Conservation (phyloP, 2,329 filamentous ascomycete species). For the Pseudocercospora cruenta region DNA sequence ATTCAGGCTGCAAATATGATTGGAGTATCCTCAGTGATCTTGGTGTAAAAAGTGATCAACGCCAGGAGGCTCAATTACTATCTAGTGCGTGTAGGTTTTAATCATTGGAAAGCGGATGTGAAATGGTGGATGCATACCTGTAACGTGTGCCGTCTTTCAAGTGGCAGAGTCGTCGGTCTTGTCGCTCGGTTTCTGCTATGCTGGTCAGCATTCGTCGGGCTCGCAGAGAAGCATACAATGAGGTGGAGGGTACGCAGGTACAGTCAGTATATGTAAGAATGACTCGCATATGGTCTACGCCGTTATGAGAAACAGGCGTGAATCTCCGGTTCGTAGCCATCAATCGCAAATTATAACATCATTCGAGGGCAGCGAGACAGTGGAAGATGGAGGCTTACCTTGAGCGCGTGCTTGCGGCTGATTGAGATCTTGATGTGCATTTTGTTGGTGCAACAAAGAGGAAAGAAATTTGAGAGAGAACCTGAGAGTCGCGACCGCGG, state of each 20-base stretch:
- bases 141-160: not conserved
- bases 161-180: not conserved
- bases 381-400: constrained; percentile 11
- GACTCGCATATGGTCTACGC: constrained; percentile 77
- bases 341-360: constrained; percentile 99
- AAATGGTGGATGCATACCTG: constrained; percentile 20
- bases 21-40: constrained; percentile 42
- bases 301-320: constrained; percentile 90
- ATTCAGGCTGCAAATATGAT: not conserved
- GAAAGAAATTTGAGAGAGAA: constrained; percentile 4
- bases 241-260: not conserved
- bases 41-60: constrained; percentile 44
- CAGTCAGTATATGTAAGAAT: constrained; percentile 98
- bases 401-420: not conserved
- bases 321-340: constrained; percentile 77
- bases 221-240: not conserved
- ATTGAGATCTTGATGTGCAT: constrained; percentile 5
- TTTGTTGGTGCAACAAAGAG: constrained; percentile 11
- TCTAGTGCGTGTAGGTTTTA: constrained; percentile 65
- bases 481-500: not conserved
- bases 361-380: constrained; percentile 46
- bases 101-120: constrained; percentile 60
- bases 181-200: constrained; percentile 2
- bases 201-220: not conserved
- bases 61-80: constrained; percentile 44